phyloP scores from a whole-genome alignment of 139 green algal genomes.

The Volvox africanus region DNA sequence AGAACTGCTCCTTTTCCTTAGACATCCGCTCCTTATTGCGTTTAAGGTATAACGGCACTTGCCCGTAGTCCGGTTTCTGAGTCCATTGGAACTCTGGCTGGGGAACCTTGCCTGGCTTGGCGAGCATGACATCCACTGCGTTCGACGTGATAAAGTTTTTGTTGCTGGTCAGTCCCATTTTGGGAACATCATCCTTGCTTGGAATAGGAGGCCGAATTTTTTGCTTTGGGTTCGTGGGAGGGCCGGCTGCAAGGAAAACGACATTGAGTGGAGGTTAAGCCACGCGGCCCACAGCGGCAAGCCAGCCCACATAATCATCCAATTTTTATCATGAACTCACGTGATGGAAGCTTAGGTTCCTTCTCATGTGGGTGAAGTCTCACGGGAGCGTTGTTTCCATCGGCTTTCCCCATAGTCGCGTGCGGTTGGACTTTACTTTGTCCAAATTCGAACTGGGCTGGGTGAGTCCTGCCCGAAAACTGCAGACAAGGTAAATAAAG shows the following conservation, averaged over 20 bases:
- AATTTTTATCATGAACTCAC: conserved; percentile 58
- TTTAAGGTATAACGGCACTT: conserved; percentile 86
- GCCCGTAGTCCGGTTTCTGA: conserved; percentile 78
- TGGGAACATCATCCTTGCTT: conserved; percentile 67
- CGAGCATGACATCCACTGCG: conserved; percentile 77
- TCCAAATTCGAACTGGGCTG: conserved; percentile 52
- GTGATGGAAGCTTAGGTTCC: conserved; percentile 76
- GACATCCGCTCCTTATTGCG: conserved; percentile 77
- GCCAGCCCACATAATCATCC: background rate
- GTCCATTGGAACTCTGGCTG: conserved; percentile 65
- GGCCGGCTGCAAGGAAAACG: conserved; percentile 45
- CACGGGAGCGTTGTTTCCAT: conserved; percentile 58
- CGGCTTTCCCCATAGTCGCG: conserved; percentile 70
- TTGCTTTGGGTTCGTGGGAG: conserved; percentile 60
- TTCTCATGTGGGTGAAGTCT: conserved; percentile 73
- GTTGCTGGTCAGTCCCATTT: conserved; percentile 78
- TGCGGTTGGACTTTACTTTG: conserved; percentile 55
- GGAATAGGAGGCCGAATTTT: conserved; percentile 75
- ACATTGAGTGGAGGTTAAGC: background rate
- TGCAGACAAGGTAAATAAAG: background rate
- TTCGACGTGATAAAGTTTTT: conserved; percentile 90
- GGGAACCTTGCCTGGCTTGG: conserved; percentile 64
- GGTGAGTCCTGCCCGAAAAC: conserved; percentile 51
- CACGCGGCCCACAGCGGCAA: background rate
- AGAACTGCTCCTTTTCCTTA: conserved; percentile 74